A percentile compares a stretch with the other conserved stretches of the same genome.
These are phyloP conservation scores for Saccharomycopsis sp. DNA, from an alignment of 805 yeast species.

Conservation along the genomic window DNA sequence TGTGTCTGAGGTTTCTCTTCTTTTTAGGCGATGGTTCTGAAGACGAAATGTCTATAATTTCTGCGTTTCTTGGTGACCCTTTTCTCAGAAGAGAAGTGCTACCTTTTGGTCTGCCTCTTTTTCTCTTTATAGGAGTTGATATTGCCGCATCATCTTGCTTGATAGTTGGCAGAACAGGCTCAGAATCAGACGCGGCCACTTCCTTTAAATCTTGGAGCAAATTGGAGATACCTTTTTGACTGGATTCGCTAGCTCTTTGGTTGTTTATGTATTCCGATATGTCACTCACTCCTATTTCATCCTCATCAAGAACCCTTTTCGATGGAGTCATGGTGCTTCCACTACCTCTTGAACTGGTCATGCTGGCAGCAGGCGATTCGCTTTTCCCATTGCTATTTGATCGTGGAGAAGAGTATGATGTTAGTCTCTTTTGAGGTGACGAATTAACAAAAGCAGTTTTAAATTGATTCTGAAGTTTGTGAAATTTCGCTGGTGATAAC, in stretches of 20 bases:
- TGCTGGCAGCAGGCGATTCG: neutral
- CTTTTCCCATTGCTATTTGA: neutral
- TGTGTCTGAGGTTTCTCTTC: neutral
- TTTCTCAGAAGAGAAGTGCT: neutral
- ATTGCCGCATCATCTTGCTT: neutral
- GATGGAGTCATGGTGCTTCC: conserved; percentile 5
- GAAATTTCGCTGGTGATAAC: conserved; percentile 39
- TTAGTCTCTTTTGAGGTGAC: neutral
- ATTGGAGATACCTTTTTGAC: conserved; percentile 1
- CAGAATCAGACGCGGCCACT: neutral
- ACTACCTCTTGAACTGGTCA: neutral
- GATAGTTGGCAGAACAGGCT: neutral
- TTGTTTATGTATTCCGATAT: neutral
- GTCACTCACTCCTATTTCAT: conserved; percentile 5
- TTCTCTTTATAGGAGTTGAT: conserved; percentile 2
- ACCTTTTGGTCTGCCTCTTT: conserved; percentile 1
- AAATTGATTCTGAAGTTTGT: conserved; percentile 27
- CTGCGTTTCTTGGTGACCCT: neutral
- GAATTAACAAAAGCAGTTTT: conserved; percentile 4
- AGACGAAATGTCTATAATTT: neutral
- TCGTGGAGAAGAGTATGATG: neutral
- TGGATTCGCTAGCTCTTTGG: neutral
- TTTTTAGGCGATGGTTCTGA: conserved; percentile 1
- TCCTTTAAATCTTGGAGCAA: neutral
- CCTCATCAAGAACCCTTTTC: conserved; percentile 11